phyloP scores from a whole-genome alignment of 1,284 basidiomycete genomes.

The Microbotryum scabiosae region DNA sequence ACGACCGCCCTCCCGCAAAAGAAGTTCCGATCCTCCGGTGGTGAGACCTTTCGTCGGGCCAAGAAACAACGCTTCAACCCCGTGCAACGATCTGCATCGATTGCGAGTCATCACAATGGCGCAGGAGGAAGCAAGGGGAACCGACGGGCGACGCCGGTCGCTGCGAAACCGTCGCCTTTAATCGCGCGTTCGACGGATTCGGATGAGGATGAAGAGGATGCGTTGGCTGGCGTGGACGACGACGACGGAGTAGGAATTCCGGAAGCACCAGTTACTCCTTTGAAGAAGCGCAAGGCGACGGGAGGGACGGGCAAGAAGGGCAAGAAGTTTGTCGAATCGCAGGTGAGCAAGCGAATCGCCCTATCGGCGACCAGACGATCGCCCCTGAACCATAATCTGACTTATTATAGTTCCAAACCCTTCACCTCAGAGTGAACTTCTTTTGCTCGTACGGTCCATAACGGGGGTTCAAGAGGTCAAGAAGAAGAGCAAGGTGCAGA shows the following conservation, averaged over 20 bases:
- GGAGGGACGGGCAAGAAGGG: constrained; percentile 23
- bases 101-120: no score
- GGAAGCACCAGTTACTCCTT: neutral
- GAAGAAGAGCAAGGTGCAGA: constrained; percentile 7
- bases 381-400: no score
- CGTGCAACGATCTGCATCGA: no score
- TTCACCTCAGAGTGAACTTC: neutral
- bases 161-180: no score
- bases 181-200: neutral
- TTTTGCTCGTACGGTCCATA: constrained; percentile 19
- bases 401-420: no score
- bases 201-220: neutral
- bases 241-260: neutral
- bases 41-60: no score
- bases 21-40: no score
- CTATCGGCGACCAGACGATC: no score
- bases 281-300: neutral
- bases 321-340: constrained; percentile 23
- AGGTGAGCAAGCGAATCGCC: constrained; percentile 5
- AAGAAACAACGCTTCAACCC: no score
- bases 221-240: neutral
- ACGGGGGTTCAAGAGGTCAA: constrained; percentile 12
- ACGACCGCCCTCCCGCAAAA: no score
- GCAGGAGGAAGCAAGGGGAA: no score
- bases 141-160: no score